Conservation (phyloP, 257 asterid genomes). For the Prunella vulgaris region DNA sequence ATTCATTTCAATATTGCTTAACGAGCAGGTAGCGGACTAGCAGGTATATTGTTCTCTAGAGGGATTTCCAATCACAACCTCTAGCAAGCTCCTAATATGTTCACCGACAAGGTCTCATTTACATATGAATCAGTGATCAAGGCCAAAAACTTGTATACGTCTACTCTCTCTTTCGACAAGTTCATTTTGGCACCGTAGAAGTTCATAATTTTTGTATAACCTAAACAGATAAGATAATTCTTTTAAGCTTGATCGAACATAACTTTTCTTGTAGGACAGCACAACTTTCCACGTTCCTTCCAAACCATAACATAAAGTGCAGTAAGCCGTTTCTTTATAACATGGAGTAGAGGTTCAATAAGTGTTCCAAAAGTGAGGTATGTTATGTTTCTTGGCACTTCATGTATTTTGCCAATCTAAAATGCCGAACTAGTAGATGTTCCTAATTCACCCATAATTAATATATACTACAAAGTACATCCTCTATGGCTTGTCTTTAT, state of each 20-base stretch:
- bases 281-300: background rate
- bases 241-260: too few relatives aligned
- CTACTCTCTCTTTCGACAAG: too few relatives aligned
- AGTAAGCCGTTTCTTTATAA: background rate
- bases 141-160: too few relatives aligned
- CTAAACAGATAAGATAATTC: too few relatives aligned
- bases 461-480: background rate
- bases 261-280: too few relatives aligned
- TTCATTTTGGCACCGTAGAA: too few relatives aligned
- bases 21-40: background rate
- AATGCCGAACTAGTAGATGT: background rate
- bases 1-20: slow-evolving; percentile 3
- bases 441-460: background rate
- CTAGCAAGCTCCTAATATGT: background rate
- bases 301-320: background rate
- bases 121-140: too few relatives aligned
- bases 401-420: background rate
- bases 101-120: background rate
- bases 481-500: background rate
- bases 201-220: too few relatives aligned
- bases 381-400: background rate
- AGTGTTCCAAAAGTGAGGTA: background rate
- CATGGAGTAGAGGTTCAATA: background rate
- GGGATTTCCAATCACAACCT: background rate
- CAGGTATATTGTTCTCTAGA: background rate